These are phyloP conservation scores for Xylariales sp. DNA, from an alignment of 2,329 filamentous ascomycete species.

Conservation along the genomic window DNA sequence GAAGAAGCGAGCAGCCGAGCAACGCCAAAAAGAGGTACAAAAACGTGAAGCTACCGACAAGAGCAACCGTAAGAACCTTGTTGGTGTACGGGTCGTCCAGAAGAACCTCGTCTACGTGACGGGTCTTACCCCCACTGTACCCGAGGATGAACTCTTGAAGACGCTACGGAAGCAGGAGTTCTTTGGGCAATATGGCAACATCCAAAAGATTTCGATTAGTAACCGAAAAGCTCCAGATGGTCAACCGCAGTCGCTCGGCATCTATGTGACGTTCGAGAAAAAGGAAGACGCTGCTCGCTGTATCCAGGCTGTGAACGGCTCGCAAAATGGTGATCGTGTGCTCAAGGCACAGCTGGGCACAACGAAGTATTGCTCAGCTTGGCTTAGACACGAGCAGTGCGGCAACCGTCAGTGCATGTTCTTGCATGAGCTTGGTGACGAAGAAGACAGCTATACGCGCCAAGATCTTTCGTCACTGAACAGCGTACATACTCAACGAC, in stretches of 20 bases:
- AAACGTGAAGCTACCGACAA: slow-evolving; percentile 88
- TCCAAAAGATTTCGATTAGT: slow-evolving; percentile 98
- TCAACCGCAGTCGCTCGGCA: slow-evolving; percentile 83
- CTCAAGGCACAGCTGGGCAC: slow-evolving; percentile 79
- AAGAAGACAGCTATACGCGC: slow-evolving; percentile 92
- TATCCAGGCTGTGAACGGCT: slow-evolving; percentile 88
- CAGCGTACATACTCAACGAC: slow-evolving; percentile 74
- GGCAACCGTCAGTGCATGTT: slow-evolving; percentile 98
- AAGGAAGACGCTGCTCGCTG: slow-evolving; percentile 87
- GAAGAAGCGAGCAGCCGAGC: slow-evolving; percentile 79
- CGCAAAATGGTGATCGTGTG: slow-evolving; percentile 81
- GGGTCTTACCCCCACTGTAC: slow-evolving; percentile 83
- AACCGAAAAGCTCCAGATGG: slow-evolving; percentile 76
- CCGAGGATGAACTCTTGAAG: slow-evolving; percentile 87
- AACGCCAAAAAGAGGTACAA: slow-evolving; percentile 89
- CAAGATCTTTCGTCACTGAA: slow-evolving; percentile 95
- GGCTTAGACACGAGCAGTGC: slow-evolving; percentile 89
- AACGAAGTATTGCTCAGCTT: slow-evolving; percentile 98
- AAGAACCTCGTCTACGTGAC: slow-evolving; percentile 99
- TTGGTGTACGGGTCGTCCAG: slow-evolving; percentile 91
- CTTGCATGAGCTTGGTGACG: slow-evolving; percentile 94
- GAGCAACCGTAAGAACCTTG: slow-evolving; percentile 90
- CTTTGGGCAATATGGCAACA: slow-evolving; percentile 97
- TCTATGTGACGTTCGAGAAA: slow-evolving; percentile 95
- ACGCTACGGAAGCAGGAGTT: slow-evolving; percentile 88